A percentile compares a stretch with the other conserved stretches of the same genome.
Evolutionary conservation across 257 asterid species (phyloP).

Genomic region (Penstemon davidsonii): DNA sequence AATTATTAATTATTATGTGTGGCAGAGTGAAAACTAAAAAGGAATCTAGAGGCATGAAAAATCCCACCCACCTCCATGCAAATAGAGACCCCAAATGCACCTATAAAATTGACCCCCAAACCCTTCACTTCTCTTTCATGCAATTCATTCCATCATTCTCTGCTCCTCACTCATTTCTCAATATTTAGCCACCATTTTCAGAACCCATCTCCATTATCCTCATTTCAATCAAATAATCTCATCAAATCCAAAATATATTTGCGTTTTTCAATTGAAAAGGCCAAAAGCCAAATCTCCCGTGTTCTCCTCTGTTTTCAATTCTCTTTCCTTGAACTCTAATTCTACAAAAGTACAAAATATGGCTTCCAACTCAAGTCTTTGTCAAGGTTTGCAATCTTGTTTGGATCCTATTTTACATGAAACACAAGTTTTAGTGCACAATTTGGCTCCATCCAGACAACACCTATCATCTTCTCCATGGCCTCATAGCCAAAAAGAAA

Average conservation of each 20-base stretch:
- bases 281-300: constrained; percentile 24
- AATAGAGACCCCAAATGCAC: constrained; percentile 20
- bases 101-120: constrained; percentile 61
- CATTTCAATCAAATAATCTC: too few species aligned
- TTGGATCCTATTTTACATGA: constrained; percentile 39
- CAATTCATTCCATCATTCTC: constrained; percentile 27
- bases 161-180: background rate
- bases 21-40: constrained; percentile 16
- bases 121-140: constrained; percentile 54
- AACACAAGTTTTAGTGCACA: constrained; percentile 36
- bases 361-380: constrained; percentile 36
- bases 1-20: constrained; percentile 13
- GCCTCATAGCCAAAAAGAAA: constrained; percentile 30
- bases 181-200: too few species aligned
- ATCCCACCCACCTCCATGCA: constrained; percentile 27
- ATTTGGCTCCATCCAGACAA: constrained; percentile 41
- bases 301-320: constrained; percentile 32
- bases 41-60: constrained; percentile 34
- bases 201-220: too few species aligned
- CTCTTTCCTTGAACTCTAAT: constrained; percentile 13
- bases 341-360: constrained; percentile 28
- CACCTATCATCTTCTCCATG: constrained; percentile 30
- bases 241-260: too few species aligned
- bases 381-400: constrained; percentile 44
- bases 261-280: too few species aligned